Percentiles rank a stretch among this genome's conserved stretches.
Evolutionary conservation across 108 stramenopile species (phyloP).

Genomic region (Mayamaea pseudoterrestris): DNA sequence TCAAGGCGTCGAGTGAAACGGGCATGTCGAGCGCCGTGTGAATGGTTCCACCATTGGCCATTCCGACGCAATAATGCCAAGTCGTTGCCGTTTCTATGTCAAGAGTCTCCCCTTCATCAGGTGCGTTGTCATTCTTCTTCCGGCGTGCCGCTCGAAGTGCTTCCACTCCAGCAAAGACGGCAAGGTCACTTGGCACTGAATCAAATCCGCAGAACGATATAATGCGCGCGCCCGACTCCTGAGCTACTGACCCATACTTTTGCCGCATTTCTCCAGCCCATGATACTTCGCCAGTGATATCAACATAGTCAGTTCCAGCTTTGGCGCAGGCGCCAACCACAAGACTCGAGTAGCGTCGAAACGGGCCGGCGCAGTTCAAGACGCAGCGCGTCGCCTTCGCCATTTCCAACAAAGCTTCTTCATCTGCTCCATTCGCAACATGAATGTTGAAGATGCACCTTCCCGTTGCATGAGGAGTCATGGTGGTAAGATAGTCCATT

Average conservation of each 20-base stretch:
- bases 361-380: constrained; percentile 79
- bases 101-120: too few relatives aligned
- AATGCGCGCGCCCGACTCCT: constrained; percentile 50
- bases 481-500: constrained; percentile 1
- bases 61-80: constrained; percentile 23
- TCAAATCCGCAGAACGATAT: constrained; percentile 80
- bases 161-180: constrained; percentile 27
- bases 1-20: constrained; percentile 9
- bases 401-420: constrained; percentile 23
- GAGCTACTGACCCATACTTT: constrained; percentile 34
- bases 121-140: background rate
- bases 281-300: constrained; percentile 86
- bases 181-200: constrained; percentile 62
- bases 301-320: constrained; percentile 75
- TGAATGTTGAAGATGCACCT: constrained; percentile 8
- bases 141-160: constrained; percentile 13
- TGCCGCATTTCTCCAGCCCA: constrained; percentile 73
- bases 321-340: constrained; percentile 73
- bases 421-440: constrained; percentile 20
- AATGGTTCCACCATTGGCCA: constrained; percentile 25
- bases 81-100: constrained; percentile 11
- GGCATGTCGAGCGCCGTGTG: constrained; percentile 14
- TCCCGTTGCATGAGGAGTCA: background rate
- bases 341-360: constrained; percentile 44
- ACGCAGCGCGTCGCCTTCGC: constrained; percentile 54